Evolutionary conservation across 306 rosid genomes (phyloP), one percentile per base, ranked within the genome.

Genomic region (Amphicarpaea edgeworthii): DNA sequence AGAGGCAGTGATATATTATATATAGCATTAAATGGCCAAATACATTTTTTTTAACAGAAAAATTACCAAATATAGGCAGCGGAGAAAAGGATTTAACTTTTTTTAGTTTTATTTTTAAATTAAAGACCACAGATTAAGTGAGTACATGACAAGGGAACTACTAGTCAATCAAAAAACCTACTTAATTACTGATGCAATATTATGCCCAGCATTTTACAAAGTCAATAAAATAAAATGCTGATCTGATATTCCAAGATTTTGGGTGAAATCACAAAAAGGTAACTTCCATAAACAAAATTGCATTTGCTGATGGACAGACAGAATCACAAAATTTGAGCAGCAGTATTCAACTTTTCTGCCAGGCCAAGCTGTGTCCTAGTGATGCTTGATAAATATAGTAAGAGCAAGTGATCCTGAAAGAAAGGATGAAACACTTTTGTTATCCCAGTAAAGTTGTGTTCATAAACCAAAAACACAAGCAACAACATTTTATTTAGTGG

Each of bases 281-380:
- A 68, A 73, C 41, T 19, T 68, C 46, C 12, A 11, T 28, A 68
- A 47, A 26, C n/a, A 73, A 78, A 80, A 57, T 10, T 23, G 45
- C 54, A 42, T 14, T 23, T 12, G 20, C 30, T 19, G 12, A 16
- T 12, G 8, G 40, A 57, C 19, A 12, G 12, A 32, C 58, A 54
- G 49, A 72, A 65, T 75, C 67, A 93, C 92, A 93, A 88, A 77
- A 91, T 80, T 82, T 93, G 97, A 28, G 98, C 98, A 43, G 98
- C 97, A 0, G 98, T 91, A 85, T 91, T 93, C 89, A 93, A 82
- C 78, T 91, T 93, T 72, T 93, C 98, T 1, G 97, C 98, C 73
- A 91, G 75, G 85, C 88, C 68, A 54, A 93, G 89, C 73, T 89
- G 92, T 66, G 98, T 90, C 80, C 98, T 85, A 50, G 98, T 90